phyloP scores from a whole-genome alignment of 116 monocot genomes.

The Dioscorea cayenensis region DNA sequence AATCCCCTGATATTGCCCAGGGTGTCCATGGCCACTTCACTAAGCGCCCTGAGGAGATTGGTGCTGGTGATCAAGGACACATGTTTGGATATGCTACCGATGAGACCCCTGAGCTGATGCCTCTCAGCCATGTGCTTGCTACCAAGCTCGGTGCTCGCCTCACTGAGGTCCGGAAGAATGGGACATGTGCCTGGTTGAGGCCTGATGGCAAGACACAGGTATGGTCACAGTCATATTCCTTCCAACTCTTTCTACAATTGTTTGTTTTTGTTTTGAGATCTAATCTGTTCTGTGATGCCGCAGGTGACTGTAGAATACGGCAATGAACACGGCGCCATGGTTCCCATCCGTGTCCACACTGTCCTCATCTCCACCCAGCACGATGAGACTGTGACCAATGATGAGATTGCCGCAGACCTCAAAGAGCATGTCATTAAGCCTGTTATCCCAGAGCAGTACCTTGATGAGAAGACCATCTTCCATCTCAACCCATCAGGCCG shows the following conservation, averaged over 20 bases:
- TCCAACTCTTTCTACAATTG: neutral
- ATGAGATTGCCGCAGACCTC: conserved; percentile 80
- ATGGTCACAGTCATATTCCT: conserved; percentile 5
- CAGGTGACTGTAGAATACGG: conserved; percentile 74
- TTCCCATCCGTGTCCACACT: conserved; percentile 76
- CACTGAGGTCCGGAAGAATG: conserved; percentile 77
- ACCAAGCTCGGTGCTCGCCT: conserved; percentile 80
- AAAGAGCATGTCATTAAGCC: conserved; percentile 80
- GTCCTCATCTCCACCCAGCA: conserved; percentile 87
- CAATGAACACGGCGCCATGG: conserved; percentile 72
- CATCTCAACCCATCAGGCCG: conserved; percentile 80
- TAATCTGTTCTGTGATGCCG: neutral
- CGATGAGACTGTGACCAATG: conserved; percentile 74
- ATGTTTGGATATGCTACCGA: conserved; percentile 78
- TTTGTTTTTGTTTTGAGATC: neutral
- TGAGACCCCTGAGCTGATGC: conserved; percentile 80
- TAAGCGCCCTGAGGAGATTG: conserved; percentile 74
- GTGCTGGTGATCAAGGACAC: conserved; percentile 78
- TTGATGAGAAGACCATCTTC: conserved; percentile 78
- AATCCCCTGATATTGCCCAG: conserved; percentile 74
- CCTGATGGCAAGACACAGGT: conserved; percentile 86
- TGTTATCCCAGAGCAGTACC: conserved; percentile 55
- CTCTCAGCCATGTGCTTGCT: conserved; percentile 85
- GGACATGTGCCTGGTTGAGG: conserved; percentile 69
- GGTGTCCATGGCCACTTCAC: conserved; percentile 82